These are phyloP conservation scores for Cladosporium sphaerospermum DNA, from an alignment of 2,329 filamentous ascomycete species.

Conservation along the genomic window DNA sequence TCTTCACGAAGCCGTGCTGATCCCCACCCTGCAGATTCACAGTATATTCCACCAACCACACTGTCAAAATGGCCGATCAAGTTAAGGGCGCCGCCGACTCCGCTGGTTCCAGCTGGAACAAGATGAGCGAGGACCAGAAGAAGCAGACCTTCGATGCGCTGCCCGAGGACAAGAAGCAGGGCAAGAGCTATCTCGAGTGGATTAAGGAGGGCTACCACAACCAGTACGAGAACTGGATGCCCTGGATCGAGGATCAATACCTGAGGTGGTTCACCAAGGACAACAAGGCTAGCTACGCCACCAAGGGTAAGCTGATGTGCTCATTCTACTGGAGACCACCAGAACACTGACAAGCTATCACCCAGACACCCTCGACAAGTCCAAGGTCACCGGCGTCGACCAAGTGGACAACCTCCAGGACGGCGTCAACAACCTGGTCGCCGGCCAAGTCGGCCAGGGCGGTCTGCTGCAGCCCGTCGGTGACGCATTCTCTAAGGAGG, in stretches of 20 bases:
- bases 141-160: conserved; percentile 28
- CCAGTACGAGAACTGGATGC: conserved; percentile 69
- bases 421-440: conserved; percentile 56
- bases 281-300: conserved; percentile 67
- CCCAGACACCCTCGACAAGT: conserved; percentile 59
- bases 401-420: conserved; percentile 66
- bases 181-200: conserved; percentile 46
- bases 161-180: conserved; percentile 27
- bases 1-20: not conserved
- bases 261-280: conserved; percentile 68
- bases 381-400: conserved; percentile 61
- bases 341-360: not conserved
- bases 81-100: conserved; percentile 14
- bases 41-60: not conserved
- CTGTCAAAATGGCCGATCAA: conserved; percentile 11
- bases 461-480: conserved; percentile 60
- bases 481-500: conserved; percentile 57
- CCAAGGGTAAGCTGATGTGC: conserved; percentile 50
- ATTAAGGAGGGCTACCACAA: conserved; percentile 59
- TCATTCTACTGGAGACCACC: not conserved
- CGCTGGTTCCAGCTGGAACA: conserved; percentile 27
- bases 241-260: conserved; percentile 69
- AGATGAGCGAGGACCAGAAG: conserved; percentile 31
- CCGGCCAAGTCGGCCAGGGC: conserved; percentile 61
- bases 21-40: not conserved